Evolutionary conservation across 2,329 filamentous ascomycete genomes (phyloP).

Genomic region (Clonostachys chloroleuca): DNA sequence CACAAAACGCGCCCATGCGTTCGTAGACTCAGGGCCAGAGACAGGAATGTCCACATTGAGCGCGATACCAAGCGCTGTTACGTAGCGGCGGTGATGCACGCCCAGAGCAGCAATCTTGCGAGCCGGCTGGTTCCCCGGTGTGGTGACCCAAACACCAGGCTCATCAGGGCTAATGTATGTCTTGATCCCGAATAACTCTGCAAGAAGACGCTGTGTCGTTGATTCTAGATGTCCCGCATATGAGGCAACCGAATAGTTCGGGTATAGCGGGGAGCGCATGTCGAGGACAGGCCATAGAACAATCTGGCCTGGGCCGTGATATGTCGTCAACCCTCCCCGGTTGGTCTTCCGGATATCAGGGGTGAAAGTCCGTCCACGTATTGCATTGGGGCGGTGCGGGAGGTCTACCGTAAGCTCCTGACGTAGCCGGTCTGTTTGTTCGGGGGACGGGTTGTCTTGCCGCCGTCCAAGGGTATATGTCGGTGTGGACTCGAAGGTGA

Average conservation of each 20-base stretch:
- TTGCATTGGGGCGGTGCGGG: slow-evolving; percentile 14
- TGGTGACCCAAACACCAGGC: slow-evolving; percentile 76
- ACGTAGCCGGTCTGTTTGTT: slow-evolving; percentile 38
- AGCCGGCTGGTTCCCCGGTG: slow-evolving; percentile 20
- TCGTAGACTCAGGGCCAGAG: slow-evolving; percentile 24
- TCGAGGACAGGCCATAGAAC: slow-evolving; percentile 93
- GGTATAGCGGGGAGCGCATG: slow-evolving; percentile 55
- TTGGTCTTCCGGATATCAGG: slow-evolving; percentile 66
- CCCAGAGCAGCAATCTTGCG: slow-evolving; percentile 87
- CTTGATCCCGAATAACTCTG: slow-evolving; percentile 48
- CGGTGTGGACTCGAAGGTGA: slow-evolving; percentile 78
- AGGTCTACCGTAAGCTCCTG: slow-evolving; percentile 28
- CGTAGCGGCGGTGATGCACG: slow-evolving; percentile 81
- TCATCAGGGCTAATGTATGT: slow-evolving; percentile 62
- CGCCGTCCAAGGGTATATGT: slow-evolving; percentile 90
- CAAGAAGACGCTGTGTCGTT: slow-evolving; percentile 64
- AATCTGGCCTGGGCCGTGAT: slow-evolving; percentile 90
- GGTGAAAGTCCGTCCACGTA: slow-evolving; percentile 18
- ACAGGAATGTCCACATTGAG: slow-evolving; percentile 68
- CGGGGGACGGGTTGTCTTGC: slow-evolving; percentile 48
- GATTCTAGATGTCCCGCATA: slow-evolving; percentile 79
- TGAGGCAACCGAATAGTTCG: slow-evolving; percentile 60
- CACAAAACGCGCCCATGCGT: slow-evolving; percentile 70
- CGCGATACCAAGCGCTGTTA: slow-evolving; percentile 81
- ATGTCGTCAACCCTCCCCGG: slow-evolving; percentile 89